A percentile compares a stretch with the other conserved stretches of the same genome.
Evolutionary conservation across 2,329 filamentous ascomycete genomes (phyloP).

Genomic region (Aurifilum marmelostoma): DNA sequence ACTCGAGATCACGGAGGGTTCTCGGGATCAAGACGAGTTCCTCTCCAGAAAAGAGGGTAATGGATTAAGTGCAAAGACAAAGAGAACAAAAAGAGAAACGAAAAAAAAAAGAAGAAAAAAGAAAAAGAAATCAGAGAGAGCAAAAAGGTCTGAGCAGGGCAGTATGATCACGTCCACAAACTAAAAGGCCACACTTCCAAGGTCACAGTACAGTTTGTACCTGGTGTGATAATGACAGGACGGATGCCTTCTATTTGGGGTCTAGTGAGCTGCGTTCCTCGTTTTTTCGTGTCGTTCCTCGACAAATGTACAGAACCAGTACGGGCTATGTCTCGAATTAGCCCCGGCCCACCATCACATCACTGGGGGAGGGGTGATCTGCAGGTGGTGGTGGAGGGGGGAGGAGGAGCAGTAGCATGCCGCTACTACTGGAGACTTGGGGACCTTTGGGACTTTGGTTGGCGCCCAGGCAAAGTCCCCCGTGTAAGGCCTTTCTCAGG

Average conservation of each 20-base stretch:
- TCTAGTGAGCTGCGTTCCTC: background rate
- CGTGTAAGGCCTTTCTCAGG: background rate
- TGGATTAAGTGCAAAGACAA: background rate
- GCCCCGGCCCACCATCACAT: background rate
- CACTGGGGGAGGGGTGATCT: background rate
- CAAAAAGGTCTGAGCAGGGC: background rate
- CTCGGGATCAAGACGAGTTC: too few relatives aligned
- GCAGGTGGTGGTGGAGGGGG: too few relatives aligned
- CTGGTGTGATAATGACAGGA: constrained; percentile 5
- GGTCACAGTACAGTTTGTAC: background rate
- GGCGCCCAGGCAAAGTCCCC: too few relatives aligned
- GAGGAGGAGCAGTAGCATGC: too few relatives aligned
- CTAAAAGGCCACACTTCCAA: background rate
- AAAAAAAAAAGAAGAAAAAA: background rate
- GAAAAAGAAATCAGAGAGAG: too few relatives aligned
- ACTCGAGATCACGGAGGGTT: too few relatives aligned
- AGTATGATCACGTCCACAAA: background rate
- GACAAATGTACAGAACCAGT: background rate
- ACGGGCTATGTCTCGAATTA: background rate
- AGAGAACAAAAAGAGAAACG: background rate
- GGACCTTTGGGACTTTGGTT: background rate
- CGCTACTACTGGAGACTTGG: too few relatives aligned
- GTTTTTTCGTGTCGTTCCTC: background rate
- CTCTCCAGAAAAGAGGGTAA: background rate
- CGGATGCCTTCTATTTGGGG: constrained; percentile 7